These are phyloP conservation scores for Carex scoparia DNA, from an alignment of 176 grass and related monocot genomes.

Conservation along the genomic window DNA sequence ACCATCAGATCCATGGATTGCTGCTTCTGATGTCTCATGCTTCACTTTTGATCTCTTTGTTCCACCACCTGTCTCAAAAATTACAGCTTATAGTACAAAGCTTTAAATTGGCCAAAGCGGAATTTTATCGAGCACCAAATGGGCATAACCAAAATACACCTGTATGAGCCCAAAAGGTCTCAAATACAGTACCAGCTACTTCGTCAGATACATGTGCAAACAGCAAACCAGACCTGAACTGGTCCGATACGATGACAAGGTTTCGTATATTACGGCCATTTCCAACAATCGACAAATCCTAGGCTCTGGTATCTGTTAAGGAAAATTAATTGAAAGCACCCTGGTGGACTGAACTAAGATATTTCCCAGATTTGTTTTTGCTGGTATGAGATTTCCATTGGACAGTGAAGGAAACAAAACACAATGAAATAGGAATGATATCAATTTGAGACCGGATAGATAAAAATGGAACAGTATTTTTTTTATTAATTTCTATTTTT, in stretches of 20 bases:
- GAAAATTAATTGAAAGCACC: background rate
- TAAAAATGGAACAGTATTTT: background rate
- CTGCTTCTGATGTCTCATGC: constrained; percentile 48
- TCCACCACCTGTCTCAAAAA: constrained; percentile 38
- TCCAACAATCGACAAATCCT: background rate
- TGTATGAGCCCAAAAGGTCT: background rate
- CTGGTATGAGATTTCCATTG: background rate
- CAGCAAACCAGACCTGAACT: background rate
- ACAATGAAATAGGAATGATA: background rate
- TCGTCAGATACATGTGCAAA: background rate
- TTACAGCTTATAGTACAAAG: background rate
- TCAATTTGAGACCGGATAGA: background rate
- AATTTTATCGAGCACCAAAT: background rate
- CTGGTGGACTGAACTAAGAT: background rate
- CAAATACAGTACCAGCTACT: background rate
- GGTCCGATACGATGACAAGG: background rate
- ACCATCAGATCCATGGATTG: constrained; percentile 64
- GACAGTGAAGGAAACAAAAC: background rate
- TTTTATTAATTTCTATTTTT: background rate
- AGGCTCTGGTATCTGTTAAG: background rate
- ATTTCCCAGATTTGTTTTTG: background rate
- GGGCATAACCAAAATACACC: background rate
- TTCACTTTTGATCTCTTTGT: constrained; percentile 50
- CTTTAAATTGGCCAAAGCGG: background rate
- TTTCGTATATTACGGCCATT: background rate